phyloP scores from a whole-genome alignment of 2,329 filamentous ascomycete species.

The Alternaria incomplexa region DNA sequence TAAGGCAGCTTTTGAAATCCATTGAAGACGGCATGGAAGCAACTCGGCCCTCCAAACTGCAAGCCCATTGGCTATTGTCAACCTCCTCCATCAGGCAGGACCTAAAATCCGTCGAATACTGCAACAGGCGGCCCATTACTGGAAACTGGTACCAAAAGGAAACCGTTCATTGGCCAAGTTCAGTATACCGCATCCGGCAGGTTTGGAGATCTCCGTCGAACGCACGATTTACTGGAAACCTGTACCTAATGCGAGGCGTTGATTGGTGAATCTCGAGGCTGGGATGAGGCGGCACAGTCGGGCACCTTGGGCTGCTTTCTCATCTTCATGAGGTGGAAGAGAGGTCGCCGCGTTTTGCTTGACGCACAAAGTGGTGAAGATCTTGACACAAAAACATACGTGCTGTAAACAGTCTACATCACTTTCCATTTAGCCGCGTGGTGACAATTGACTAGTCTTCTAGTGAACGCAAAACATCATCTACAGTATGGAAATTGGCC shows the following conservation, averaged over 20 bases:
- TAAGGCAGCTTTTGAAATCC: not conserved
- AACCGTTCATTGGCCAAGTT: not conserved
- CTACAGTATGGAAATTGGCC: not conserved
- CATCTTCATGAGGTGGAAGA: not conserved
- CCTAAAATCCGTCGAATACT: not conserved
- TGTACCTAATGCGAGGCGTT: not conserved
- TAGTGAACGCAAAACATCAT: not conserved
- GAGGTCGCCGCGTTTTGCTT: not conserved
- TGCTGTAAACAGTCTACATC: not conserved
- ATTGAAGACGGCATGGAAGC: not conserved
- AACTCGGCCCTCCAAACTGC: not conserved
- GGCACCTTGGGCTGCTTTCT: not conserved
- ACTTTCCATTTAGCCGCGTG: not conserved
- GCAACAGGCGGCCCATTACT: constrained; percentile 1
- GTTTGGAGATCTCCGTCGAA: not conserved
- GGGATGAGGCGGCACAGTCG: not conserved
- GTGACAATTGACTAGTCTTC: not conserved
- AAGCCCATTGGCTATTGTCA: not conserved
- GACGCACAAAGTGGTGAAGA: not conserved
- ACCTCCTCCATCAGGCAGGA: not conserved
- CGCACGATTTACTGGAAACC: not conserved
- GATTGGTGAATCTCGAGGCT: not conserved
- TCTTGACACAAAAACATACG: too few relatives aligned
- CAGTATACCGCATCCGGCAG: not conserved
- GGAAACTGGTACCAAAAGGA: not conserved